Evolutionary conservation across 2,329 filamentous ascomycete species (phyloP).

Genomic region (Saccharata proteae): DNA sequence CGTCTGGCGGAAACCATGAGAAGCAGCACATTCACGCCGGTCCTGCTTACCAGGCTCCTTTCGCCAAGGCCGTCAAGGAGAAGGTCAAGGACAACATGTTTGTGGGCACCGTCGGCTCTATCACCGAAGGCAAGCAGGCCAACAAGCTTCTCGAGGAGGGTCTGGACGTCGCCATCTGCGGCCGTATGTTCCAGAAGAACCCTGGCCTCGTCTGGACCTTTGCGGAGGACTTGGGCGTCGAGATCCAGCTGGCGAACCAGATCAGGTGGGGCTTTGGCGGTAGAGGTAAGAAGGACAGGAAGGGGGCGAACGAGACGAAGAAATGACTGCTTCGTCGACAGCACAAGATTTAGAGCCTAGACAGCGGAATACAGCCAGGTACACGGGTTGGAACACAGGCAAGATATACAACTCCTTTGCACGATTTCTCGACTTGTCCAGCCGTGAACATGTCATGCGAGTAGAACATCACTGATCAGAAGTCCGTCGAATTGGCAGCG

Average conservation of each 20-base stretch:
- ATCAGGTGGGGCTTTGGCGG: constrained; percentile 48
- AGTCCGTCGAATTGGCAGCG: no score
- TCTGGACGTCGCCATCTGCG: constrained; percentile 61
- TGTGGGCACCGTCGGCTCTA: constrained; percentile 63
- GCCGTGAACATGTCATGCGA: no score
- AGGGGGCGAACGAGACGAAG: background rate
- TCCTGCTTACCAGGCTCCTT: constrained; percentile 61
- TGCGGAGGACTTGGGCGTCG: constrained; percentile 59
- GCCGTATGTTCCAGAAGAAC: constrained; percentile 69
- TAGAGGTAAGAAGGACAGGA: constrained; percentile 25
- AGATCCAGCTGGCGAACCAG: constrained; percentile 62
- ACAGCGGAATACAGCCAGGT: no score
- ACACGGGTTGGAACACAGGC: no score
- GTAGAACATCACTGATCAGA: no score
- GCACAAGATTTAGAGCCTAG: no score
- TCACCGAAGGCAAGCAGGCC: constrained; percentile 58
- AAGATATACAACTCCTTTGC: no score
- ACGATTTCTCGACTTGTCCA: no score
- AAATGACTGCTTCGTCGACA: no score
- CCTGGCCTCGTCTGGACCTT: constrained; percentile 64
- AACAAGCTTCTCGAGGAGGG: constrained; percentile 42
- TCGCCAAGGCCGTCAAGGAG: constrained; percentile 60
- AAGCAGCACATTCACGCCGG: constrained; percentile 48
- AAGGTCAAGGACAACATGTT: constrained; percentile 59
- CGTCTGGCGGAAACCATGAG: constrained; percentile 58